Conservation (phyloP, 257 asterid genomes). For the Striga asiatica region DNA sequence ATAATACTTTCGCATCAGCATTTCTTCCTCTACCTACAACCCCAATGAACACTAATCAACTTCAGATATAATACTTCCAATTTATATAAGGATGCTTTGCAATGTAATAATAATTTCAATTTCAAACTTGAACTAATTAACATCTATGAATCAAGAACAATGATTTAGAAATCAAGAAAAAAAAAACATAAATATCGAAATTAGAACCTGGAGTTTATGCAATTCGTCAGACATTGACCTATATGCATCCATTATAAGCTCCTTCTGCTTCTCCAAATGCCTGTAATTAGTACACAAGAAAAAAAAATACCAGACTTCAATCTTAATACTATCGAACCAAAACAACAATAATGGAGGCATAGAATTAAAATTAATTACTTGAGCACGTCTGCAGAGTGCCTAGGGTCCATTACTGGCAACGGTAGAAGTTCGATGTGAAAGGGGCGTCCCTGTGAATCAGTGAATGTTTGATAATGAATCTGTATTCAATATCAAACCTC, state of each 20-base stretch:
- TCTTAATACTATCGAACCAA: constrained; percentile 9
- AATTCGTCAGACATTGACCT: constrained; percentile 66
- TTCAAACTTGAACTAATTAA: too few relatives aligned
- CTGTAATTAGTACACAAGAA: constrained; percentile 18
- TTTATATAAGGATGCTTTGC: too few relatives aligned
- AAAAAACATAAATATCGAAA: not conserved
- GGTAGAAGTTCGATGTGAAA: not conserved
- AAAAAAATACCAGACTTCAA: not conserved
- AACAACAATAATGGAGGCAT: not conserved
- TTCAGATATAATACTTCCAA: not conserved
- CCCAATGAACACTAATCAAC: not conserved
- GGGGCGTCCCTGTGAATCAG: too few relatives aligned
- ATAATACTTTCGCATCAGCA: constrained; percentile 82
- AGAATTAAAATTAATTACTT: constrained; percentile 24
- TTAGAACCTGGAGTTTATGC: constrained; percentile 63
- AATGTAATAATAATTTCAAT: too few relatives aligned
- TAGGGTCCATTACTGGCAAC: constrained; percentile 37
- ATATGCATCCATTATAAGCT: constrained; percentile 55
- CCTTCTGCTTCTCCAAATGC: constrained; percentile 73
- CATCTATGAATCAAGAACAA: too few relatives aligned
- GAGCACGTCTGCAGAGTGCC: constrained; percentile 38
- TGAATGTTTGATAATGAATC: too few relatives aligned
- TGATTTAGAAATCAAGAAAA: not conserved
- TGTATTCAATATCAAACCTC: too few relatives aligned
- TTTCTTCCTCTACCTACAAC: constrained; percentile 86